Evolutionary conservation across 306 rosid species (phyloP), one percentile per base, ranked within the genome.

Genomic region (Fagus crenata): DNA sequence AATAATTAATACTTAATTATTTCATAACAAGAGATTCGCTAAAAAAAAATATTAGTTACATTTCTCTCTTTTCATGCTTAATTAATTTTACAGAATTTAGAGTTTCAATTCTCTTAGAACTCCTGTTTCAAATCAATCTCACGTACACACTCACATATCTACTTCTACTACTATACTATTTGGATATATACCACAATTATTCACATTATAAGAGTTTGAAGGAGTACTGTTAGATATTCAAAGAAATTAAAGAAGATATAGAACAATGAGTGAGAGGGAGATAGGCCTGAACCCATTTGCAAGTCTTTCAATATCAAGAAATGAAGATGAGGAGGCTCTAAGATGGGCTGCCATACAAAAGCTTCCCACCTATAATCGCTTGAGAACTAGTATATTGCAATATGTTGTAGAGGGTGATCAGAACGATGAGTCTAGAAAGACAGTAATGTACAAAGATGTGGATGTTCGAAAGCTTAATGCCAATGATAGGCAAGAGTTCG

Each of bases 301-400:
- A 18, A 28, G 32, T 18, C 49, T 1, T 39, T 74, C 69, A 60
- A 46, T 12, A 46, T 46, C 33, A 31, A 60, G 28, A 18, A 31
- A 35, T 4, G 67, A 74, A 3, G 80, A 65, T 18, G 81, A 78
- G 53, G 71, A 4, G 37, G 71, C 76, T 70, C 33, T 78, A 13
- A 35, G 2, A 33, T 78, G 76, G 76, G 63, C 81, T 46, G 51
- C 71, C n/a, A 46, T 78, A 40, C 14, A 71, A 69, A 71, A 60
- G 28, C 69, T 78, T 28, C 72, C 71, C 15, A 71, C 76, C 7
- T 78, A 78, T 4, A 28, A 71, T 49, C 37, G 77, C 39, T 54
- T 79, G 53, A 79, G 82, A 63, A 72, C 77, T 3, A 22, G 42
- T 41, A 11, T 72, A 8, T 2, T 72, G 60, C 54, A 64, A 15